Evolutionary conservation across 495 filamentous ascomycete genomes (phyloP), one percentile per base, ranked within the genome.

Genomic region (Daldinia vernicosa): DNA sequence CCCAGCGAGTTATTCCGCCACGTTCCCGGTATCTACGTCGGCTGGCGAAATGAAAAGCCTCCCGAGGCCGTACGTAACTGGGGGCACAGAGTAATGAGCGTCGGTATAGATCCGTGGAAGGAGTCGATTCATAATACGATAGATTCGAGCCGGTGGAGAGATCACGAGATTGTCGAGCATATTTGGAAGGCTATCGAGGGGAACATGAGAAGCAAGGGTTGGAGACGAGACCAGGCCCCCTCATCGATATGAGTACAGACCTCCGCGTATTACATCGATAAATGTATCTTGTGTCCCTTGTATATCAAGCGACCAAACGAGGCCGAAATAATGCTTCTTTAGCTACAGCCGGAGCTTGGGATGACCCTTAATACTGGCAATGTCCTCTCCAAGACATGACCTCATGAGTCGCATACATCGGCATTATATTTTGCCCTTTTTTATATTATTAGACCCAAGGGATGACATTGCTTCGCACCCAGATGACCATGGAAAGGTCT

Each of bases 181-280:
- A 92, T 99, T 60, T 99, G 95, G 95, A 91, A 90, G 70, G 84
- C 86, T 12, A 91, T 99, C 71, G 95, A 99, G 84, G 89, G 88
- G 70, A 89, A 90, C 58, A 98, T 99, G 95, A 87, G 88, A 72
- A 82, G 83, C 55, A 92, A 89, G 72, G 95, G 95, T 6, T 97
- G 94, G 94, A 87, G 85, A 35, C 89, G 82, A 79, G 89, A 92
- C 64, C 86, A 88, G 5, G 87, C 87, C 8, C 86, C 87, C 6
- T 65, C 76, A 5, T 80, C 80, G 2, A 84, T 85, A 63, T 85
- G 67, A 78, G 24, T 27, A 51, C 27, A 8, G 19, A 1, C 58
- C 22, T 28, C 50, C 7, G 17, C 53, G 0, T 43, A 59, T 32
- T 35, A 58, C 15, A 27, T 60, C 0, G 6, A 15, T 28, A 43